Conservation (phyloP, 805 yeast genomes). For the Yarrowia deformans region DNA sequence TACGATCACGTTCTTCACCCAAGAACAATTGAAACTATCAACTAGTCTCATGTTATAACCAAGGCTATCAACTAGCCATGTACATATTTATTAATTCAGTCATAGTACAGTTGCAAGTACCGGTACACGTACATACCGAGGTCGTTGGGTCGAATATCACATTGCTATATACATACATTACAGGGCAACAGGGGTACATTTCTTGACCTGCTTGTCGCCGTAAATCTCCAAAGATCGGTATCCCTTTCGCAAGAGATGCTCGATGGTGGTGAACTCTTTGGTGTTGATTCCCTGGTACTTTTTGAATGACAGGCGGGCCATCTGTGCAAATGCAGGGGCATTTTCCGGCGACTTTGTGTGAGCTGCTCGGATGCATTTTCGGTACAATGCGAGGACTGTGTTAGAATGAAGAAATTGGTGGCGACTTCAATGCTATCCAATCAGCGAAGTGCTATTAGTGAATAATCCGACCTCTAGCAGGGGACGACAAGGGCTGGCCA, state of each 20-base stretch:
- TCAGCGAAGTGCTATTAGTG: not conserved
- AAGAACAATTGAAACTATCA: constrained; percentile 18
- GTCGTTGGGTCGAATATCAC: too few relatives aligned
- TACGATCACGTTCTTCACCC: not conserved
- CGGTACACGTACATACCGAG: too few relatives aligned
- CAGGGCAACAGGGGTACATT: constrained; percentile 46
- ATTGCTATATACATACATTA: constrained; percentile 25
- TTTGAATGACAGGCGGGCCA: constrained; percentile 67
- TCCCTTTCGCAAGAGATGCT: constrained; percentile 82
- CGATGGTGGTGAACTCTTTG: constrained; percentile 85
- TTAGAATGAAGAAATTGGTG: constrained; percentile 10
- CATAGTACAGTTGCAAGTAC: not conserved
- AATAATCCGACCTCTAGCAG: too few relatives aligned
- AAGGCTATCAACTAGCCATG: constrained; percentile 34
- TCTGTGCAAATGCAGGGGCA: constrained; percentile 56
- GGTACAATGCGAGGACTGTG: constrained; percentile 56
- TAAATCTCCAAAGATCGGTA: constrained; percentile 74
- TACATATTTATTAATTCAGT: constrained; percentile 31
- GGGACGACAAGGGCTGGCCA: too few relatives aligned
- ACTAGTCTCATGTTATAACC: constrained; percentile 29
- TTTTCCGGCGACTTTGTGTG: constrained; percentile 58
- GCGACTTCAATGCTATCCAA: not conserved
- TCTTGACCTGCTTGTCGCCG: constrained; percentile 72
- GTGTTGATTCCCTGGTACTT: constrained; percentile 65
- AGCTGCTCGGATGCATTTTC: constrained; percentile 57